These are phyloP conservation scores for Entophlyctis helioformis DNA, from an alignment of 192 early-diverging fungal genomes.

Conservation along the genomic window DNA sequence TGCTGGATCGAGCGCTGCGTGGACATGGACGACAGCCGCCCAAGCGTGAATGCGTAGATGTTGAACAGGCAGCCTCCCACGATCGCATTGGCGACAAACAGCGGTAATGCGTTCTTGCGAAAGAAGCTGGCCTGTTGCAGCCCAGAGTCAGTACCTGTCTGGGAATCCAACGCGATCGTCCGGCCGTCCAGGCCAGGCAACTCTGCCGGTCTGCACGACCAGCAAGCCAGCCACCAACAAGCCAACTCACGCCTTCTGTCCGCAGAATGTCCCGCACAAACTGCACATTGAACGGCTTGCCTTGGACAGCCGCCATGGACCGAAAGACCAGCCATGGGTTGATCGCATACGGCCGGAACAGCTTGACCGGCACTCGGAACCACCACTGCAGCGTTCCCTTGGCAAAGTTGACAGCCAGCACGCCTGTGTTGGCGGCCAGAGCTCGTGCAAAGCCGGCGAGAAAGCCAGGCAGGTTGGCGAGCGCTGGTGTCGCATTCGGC, in stretches of 20 bases:
- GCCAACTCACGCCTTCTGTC: constrained; percentile 25
- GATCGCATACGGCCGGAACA: constrained; percentile 34
- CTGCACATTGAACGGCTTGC: constrained; percentile 4
- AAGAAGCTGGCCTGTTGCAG: constrained; percentile 14
- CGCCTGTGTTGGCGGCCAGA: constrained; percentile 16
- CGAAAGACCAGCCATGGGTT: constrained; percentile 35
- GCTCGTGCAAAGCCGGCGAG: constrained; percentile 20
- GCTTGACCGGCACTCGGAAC: constrained; percentile 38
- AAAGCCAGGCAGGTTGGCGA: constrained; percentile 9
- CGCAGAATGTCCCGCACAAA: constrained; percentile 18
- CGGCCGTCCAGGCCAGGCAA: background rate
- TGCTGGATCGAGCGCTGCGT: constrained; percentile 3
- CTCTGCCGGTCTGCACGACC: background rate
- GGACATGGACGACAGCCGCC: background rate
- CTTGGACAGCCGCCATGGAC: constrained; percentile 23
- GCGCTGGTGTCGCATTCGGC: too few species aligned
- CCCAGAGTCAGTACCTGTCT: background rate
- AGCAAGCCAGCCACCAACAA: background rate
- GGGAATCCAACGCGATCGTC: too few species aligned
- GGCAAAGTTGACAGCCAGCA: constrained; percentile 14
- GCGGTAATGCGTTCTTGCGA: constrained; percentile 26
- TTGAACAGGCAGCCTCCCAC: constrained; percentile 45
- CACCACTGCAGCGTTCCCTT: constrained; percentile 37
- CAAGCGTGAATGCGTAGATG: constrained; percentile 17
- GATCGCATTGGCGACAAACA: constrained; percentile 27